Conservation (phyloP, 2,329 filamentous ascomycete genomes). For the Neofusicoccum laricinum region DNA sequence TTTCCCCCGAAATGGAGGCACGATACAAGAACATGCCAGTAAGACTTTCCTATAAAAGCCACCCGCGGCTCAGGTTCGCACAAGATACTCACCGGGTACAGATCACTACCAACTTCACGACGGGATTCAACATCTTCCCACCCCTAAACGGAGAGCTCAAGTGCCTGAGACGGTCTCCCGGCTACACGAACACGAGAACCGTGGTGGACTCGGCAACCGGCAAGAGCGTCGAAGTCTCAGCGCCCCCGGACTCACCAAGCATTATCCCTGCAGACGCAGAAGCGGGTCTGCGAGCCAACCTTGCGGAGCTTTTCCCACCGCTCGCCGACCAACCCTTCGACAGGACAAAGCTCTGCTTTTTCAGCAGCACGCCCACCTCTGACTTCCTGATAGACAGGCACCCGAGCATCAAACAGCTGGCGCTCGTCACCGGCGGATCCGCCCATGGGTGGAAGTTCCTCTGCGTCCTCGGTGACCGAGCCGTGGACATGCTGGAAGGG, state of each 20-base stretch:
- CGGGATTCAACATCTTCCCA: slow-evolving; percentile 17
- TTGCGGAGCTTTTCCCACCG: slow-evolving; percentile 11
- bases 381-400: slow-evolving; percentile 56
- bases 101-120: slow-evolving; percentile 16
- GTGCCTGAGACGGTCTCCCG: slow-evolving; percentile 9
- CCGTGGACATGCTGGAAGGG: slow-evolving; percentile 40
- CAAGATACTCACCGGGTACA: neutral
- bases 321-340: slow-evolving; percentile 43
- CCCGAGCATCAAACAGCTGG: slow-evolving; percentile 47
- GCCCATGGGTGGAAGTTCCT: slow-evolving; percentile 64
- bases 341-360: slow-evolving; percentile 53
- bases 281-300: neutral
- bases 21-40: slow-evolving; percentile 16
- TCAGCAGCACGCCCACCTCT: slow-evolving; percentile 55
- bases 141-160: slow-evolving; percentile 15
- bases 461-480: slow-evolving; percentile 55
- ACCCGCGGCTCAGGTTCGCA: too few species aligned
- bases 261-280: slow-evolving; percentile 12
- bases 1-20: neutral
- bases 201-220: neutral
- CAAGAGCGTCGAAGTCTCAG: slow-evolving; percentile 1
- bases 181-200: slow-evolving; percentile 9
- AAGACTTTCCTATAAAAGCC: neutral
- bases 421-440: slow-evolving; percentile 60
- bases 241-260: slow-evolving; percentile 9